phyloP scores from a whole-genome alignment of 139 green algal genomes.

The Micractinium sp. region DNA sequence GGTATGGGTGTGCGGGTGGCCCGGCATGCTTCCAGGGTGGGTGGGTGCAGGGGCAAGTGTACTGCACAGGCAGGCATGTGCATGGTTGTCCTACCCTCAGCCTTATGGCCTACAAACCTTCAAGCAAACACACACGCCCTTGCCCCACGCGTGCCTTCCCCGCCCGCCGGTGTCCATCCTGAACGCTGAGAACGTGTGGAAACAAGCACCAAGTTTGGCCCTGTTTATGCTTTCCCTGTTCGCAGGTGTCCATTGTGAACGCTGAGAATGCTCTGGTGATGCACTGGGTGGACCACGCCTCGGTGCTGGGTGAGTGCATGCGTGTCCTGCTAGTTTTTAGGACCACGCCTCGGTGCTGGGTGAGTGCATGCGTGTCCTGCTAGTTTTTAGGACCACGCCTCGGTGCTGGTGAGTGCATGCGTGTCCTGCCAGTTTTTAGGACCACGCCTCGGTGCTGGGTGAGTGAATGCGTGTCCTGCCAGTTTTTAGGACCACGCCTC shows the following conservation, averaged over 20 bases:
- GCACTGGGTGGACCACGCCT: constrained; percentile 21
- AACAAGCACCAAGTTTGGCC: not conserved
- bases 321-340: no score
- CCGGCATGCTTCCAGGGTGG: no score
- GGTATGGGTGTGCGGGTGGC: no score
- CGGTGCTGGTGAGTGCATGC: not conserved
- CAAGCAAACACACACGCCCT: no score
- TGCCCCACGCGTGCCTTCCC: no score
- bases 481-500: constrained; percentile 5
- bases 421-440: not conserved
- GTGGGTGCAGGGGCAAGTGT: no score
- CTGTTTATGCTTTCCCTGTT: no score
- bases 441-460: constrained; percentile 21
- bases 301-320: constrained; percentile 8
- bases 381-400: not conserved
- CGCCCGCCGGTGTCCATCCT: not conserved
- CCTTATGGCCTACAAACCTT: no score
- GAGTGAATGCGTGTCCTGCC: not conserved
- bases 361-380: not conserved
- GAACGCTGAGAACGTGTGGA: not conserved
- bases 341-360: constrained; percentile 4
- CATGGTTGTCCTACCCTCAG: no score
- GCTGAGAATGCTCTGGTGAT: not conserved
- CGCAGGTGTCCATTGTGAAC: constrained; percentile 12
- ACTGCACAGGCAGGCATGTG: no score